Evolutionary conservation across 495 filamentous ascomycete genomes (phyloP).

Genomic region (Staphylotrichum longicolle): DNA sequence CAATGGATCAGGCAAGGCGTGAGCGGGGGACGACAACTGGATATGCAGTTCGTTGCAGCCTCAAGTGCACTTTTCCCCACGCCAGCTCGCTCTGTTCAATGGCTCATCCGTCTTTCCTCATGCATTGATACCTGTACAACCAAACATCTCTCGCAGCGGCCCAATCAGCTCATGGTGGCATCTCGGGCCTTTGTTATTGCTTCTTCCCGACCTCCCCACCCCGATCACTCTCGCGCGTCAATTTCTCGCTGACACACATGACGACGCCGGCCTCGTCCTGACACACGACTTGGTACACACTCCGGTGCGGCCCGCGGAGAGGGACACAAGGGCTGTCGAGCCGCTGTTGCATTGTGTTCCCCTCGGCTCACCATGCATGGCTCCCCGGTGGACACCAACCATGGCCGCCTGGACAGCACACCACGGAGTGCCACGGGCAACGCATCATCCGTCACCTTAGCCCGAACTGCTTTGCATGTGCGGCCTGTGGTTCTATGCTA

Average conservation of each 20-base stretch:
- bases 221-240: conserved; percentile 4
- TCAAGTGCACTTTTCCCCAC: conserved; percentile 14
- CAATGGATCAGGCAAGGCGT: background rate
- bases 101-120: conserved; percentile 23
- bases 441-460: too few relatives aligned
- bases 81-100: conserved; percentile 16
- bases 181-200: conserved; percentile 22
- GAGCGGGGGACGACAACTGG: too few relatives aligned
- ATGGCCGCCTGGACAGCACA: background rate
- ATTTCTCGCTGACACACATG: conserved; percentile 17
- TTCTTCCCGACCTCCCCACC: conserved; percentile 18
- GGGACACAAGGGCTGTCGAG: conserved; percentile 8
- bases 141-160: conserved; percentile 21
- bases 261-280: background rate
- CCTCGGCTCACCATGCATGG: background rate
- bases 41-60: background rate
- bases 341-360: conserved; percentile 33
- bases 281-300: background rate
- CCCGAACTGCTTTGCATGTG: too few relatives aligned
- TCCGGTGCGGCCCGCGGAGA: conserved; percentile 9
- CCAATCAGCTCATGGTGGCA: conserved; percentile 21
- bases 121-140: conserved; percentile 40
- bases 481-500: too few relatives aligned
- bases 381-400: conserved; percentile 6
- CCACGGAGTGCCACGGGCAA: too few relatives aligned